Conservation (phyloP, 164 flowering plant species). For the Nelumbo lutea region DNA sequence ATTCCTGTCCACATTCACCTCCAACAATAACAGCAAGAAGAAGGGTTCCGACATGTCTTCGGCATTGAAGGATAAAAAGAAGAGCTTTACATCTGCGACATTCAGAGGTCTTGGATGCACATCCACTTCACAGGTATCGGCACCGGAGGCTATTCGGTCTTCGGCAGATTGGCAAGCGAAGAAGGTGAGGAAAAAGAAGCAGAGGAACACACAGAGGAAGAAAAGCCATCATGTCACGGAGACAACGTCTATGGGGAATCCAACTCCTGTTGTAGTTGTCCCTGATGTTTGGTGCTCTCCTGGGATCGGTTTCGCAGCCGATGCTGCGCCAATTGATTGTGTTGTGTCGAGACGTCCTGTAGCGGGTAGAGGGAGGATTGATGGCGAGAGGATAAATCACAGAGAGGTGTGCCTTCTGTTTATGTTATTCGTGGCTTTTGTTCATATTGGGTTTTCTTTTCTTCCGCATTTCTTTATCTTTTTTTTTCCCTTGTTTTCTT, state of each 20-base stretch:
- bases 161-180: constrained; percentile 73
- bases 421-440: not conserved
- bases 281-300: constrained; percentile 90
- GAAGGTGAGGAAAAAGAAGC: constrained; percentile 49
- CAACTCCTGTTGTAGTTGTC: constrained; percentile 25
- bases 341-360: constrained; percentile 53
- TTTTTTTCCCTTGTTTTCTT: too few species aligned
- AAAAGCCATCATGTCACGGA: constrained; percentile 12
- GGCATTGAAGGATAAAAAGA: constrained; percentile 22
- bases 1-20: constrained; percentile 32
- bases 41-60: constrained; percentile 1
- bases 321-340: constrained; percentile 60
- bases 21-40: constrained; percentile 4
- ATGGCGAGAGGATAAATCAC: constrained; percentile 35
- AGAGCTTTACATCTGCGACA: constrained; percentile 27
- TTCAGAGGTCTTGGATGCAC: constrained; percentile 64
- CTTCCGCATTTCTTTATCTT: not conserved
- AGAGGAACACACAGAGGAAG: constrained; percentile 18
- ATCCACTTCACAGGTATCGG: constrained; percentile 59
- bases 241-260: not conserved
- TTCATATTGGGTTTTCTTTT: not conserved
- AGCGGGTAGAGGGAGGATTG: constrained; percentile 38
- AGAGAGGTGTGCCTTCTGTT: constrained; percentile 38
- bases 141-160: constrained; percentile 60
- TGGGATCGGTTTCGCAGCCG: constrained; percentile 54